Evolutionary conservation across 192 early-diverging fungal species (phyloP), one percentile per base, ranked within the genome.

Genomic region (Glomus cerebriforme): DNA sequence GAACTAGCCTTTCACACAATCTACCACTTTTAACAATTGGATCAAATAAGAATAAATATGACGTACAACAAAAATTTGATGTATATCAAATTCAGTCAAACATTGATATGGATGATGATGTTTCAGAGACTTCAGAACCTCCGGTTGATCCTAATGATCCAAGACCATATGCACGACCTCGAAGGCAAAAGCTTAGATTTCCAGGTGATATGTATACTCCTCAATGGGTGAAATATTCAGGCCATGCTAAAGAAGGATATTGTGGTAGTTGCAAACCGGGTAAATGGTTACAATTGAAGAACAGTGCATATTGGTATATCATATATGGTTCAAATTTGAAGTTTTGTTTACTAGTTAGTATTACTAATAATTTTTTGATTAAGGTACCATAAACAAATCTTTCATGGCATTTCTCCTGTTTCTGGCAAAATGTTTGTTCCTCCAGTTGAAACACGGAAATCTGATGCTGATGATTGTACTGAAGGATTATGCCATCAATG

Each of bases 401-500:
- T 87, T 54, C 93, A 96, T 81, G 95, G 95, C 49, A 93, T 95
- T 43, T 95, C 94, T n/a, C 93, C 92, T 0, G 92, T 94, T 6
- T 94, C 95, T 22, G 92, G 95, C 34, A 88, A 90, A 64, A 85
- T 90, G 17, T 95, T 96, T 76, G 81, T 90, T 8, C 84, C 89
- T 22, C 95, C 95, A 6, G n/a, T 95, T 47, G 86, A 94, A 73
- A 90, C 88, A 19, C 88, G 94, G 22, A 89, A 88, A 73, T 90
- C 88, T 70, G 86, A 92, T 49, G 6, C 62, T 64, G 86, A 89
- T 32, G 91, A 93, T 59, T 83, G 88, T 54, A 88, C 92, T 35
- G 95, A 95, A 85, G 94, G 95, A 12, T 80, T 93, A 2, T 96
- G 95, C 77, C 92, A 95, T 81, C 92, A 95, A 81, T 96, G 95